Conservation (phyloP, 352 stramenopile genomes). For the Phytopythium cucurbitacearum region DNA sequence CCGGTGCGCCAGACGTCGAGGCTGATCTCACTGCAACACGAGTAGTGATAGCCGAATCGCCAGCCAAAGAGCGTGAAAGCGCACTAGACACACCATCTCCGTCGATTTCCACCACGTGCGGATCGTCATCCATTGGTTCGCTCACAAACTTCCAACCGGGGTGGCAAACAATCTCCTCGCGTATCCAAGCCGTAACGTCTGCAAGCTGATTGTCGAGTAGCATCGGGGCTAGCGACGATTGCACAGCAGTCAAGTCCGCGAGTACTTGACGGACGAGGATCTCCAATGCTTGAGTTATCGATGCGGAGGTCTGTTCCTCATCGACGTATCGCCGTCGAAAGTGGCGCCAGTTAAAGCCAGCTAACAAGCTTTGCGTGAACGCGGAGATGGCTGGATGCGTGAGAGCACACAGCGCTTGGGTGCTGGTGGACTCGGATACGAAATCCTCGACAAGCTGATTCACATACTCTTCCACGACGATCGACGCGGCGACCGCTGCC, state of each 20-base stretch:
- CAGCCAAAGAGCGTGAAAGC: too few species aligned
- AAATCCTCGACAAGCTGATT: slow-evolving; percentile 48
- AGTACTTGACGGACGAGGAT: neutral
- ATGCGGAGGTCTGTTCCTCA: neutral
- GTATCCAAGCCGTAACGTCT: too few species aligned
- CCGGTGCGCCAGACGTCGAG: neutral
- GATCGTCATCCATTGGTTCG: too few species aligned
- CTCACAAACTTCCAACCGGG: too few species aligned
- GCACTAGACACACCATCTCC: too few species aligned
- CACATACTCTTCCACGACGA: slow-evolving; percentile 79
- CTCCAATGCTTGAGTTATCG: neutral
- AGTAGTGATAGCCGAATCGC: neutral
- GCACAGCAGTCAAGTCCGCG: too few species aligned
- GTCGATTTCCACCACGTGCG: too few species aligned
- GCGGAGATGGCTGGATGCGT: slow-evolving; percentile 28
- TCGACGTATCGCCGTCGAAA: slow-evolving; percentile 13
- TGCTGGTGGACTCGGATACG: neutral
- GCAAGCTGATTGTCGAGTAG: too few species aligned
- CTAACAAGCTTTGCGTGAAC: slow-evolving; percentile 42
- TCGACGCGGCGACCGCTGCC: slow-evolving; percentile 56
- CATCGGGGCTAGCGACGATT: too few species aligned
- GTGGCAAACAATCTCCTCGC: too few species aligned
- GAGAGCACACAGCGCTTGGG: slow-evolving; percentile 11
- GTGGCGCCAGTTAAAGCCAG: slow-evolving; percentile 50
- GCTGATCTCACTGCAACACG: slow-evolving; percentile 1